Evolutionary conservation across 2,329 filamentous ascomycete genomes (phyloP).

Genomic region (Phaeoacremonium minimum): DNA sequence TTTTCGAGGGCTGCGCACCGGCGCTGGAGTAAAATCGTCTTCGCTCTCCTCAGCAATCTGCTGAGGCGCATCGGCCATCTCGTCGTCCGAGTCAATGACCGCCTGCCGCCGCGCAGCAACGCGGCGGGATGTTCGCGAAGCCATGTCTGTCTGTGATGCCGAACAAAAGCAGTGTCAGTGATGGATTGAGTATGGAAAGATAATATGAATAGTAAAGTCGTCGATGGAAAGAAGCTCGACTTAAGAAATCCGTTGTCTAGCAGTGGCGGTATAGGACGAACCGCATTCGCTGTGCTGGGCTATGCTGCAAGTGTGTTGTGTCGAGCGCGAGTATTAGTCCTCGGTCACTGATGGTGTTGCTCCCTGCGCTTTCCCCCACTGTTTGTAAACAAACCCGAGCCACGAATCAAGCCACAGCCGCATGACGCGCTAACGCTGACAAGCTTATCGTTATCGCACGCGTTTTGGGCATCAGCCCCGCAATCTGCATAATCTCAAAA

Average conservation of each 20-base stretch:
- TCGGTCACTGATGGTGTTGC: neutral
- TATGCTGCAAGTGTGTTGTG: too few relatives aligned
- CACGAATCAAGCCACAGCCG: constrained; percentile 1
- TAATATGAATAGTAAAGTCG: too few relatives aligned
- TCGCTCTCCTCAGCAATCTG: constrained; percentile 58
- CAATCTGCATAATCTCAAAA: too few relatives aligned
- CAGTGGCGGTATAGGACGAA: too few relatives aligned
- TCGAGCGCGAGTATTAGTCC: constrained; percentile 1
- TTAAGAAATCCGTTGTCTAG: too few relatives aligned
- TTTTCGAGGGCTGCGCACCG: constrained; percentile 44
- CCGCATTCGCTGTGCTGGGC: too few relatives aligned
- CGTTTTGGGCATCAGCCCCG: too few relatives aligned
- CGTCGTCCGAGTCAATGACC: constrained; percentile 77
- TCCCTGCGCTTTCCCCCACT: constrained; percentile 5
- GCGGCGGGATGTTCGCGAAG: constrained; percentile 37
- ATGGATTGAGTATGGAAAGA: neutral
- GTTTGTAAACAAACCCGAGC: constrained; percentile 33
- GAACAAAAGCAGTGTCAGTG: too few relatives aligned
- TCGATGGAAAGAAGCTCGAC: too few relatives aligned
- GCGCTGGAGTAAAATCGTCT: constrained; percentile 77
- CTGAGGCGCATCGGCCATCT: constrained; percentile 50
- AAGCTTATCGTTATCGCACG: too few relatives aligned
- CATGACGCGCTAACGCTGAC: neutral
- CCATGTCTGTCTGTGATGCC: too few relatives aligned
- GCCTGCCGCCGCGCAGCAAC: constrained; percentile 62